Evolutionary conservation across 805 yeast species (phyloP).

Genomic region (Wickerhamiella siamensis): DNA sequence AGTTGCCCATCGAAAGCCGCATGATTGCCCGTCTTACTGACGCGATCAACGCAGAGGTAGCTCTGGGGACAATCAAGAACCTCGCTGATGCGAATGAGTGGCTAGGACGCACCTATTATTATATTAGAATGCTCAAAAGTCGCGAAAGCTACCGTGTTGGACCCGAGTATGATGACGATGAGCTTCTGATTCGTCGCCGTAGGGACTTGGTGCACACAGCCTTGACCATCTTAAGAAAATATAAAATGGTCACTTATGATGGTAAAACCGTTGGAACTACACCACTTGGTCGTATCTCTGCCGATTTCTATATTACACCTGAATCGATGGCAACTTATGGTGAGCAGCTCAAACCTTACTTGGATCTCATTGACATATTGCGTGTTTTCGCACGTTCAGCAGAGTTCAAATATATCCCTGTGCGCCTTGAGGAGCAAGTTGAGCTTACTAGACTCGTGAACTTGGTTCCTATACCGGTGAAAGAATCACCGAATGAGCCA

Average conservation of each 20-base stretch:
- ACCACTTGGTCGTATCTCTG: conserved; percentile 70
- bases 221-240: conserved; percentile 38
- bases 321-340: conserved; percentile 58
- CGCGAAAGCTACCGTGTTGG: conserved; percentile 69
- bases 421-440: conserved; percentile 69
- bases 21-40: conserved; percentile 58
- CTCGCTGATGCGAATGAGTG: conserved; percentile 61
- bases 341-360: conserved; percentile 45
- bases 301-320: conserved; percentile 71
- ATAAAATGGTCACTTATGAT: conserved; percentile 43
- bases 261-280: conserved; percentile 40
- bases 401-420: conserved; percentile 73
- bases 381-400: conserved; percentile 65
- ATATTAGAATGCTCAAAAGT: conserved; percentile 58
- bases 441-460: conserved; percentile 60
- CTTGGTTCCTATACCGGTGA: conserved; percentile 74
- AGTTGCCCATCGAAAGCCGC: conserved; percentile 85
- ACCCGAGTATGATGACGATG: conserved; percentile 42
- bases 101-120: conserved; percentile 68
- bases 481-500: conserved; percentile 55
- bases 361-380: conserved; percentile 58
- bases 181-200: conserved; percentile 36
- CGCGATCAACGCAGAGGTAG: conserved; percentile 75
- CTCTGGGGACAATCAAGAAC: conserved; percentile 46
- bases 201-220: conserved; percentile 68